These are phyloP conservation scores for Rhexocercosporidium sp. DNA, from an alignment of 2,329 filamentous ascomycete species.

Conservation along the genomic window DNA sequence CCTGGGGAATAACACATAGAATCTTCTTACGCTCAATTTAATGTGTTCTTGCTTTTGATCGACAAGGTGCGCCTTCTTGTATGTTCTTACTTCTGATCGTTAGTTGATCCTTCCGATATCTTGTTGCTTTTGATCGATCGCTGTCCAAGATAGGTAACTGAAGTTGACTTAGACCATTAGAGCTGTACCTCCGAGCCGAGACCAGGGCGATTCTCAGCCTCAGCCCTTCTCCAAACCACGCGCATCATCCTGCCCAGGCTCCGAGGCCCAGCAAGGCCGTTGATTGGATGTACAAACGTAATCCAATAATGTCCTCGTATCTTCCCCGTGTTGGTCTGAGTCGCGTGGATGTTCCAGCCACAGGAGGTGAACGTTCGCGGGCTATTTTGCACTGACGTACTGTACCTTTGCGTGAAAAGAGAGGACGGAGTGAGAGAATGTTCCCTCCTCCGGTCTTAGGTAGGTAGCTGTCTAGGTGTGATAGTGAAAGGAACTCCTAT, in stretches of 20 bases:
- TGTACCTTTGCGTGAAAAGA: background rate
- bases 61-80: no score
- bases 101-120: no score
- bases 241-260: background rate
- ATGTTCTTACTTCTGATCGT: no score
- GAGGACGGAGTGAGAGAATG: background rate
- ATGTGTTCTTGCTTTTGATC: no score
- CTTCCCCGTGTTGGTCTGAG: constrained; percentile 2
- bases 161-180: background rate
- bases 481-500: background rate
- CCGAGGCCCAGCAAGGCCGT: background rate
- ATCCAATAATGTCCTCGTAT: background rate
- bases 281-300: background rate
- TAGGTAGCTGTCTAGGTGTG: no score
- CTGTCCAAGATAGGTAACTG: background rate
- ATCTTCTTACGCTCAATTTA: no score
- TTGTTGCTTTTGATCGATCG: no score
- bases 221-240: background rate
- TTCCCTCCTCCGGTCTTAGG: background rate
- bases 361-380: background rate
- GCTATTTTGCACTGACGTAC: background rate
- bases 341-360: constrained; percentile 5
- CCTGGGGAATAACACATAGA: background rate
- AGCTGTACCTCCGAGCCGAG: constrained; percentile 1
- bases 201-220: background rate